Base-by-base conservation (phyloP, 2,329 filamentous ascomycete species). In the Coniochaeta hoffmannii region DNA sequence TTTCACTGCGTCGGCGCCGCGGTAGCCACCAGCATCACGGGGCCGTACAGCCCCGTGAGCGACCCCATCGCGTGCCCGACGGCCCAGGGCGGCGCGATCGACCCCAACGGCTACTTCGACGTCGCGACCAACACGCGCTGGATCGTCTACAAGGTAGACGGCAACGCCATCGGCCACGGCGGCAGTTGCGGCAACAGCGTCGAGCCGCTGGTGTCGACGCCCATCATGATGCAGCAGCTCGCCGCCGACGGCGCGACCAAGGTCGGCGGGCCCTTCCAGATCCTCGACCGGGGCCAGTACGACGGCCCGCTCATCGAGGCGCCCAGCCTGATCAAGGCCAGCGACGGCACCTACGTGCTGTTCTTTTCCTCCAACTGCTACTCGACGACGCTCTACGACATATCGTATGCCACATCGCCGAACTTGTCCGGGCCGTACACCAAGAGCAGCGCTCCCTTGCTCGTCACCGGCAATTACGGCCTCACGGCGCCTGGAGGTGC, bases 141-240 rank as follows among this genome's bases (percentile, higher is more conserved):
- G 63, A 73, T 88, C 5, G 69, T 80, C 10, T 88, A 85, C 71
- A 88, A 88, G 66, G 72, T 87, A 0, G 85, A 88, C 66, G 84
- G 84, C 35, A 87, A 87, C 67, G 73, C 72, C 56, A 67, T 78
- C 34, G 71, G 71, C 4, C 55, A 66, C 41, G 71, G 71, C n/a
- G 70, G 73, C 53, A 73, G 76, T 57, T 78, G 75, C 58, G 49
- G 49, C 10, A 80, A 78, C 58, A 71, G 65, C n/a, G 66, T 72
- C 15, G 65, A 66, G 24, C 74, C 73, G 10, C 61, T 71, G 11
- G 62, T 65, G 11, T 56, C 70, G 14, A 86, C 82, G 36, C 81
- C 82, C 0, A 75, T 86, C 58, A 75, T 83, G 69, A 70, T 85
- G 22, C 81, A 85, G 60, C 67, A 74, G 53, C 73, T 84, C 10